Evolutionary conservation across 2,329 filamentous ascomycete species (phyloP), one percentile per base, ranked within the genome.

Genomic region (Paradendryphiella salina): DNA sequence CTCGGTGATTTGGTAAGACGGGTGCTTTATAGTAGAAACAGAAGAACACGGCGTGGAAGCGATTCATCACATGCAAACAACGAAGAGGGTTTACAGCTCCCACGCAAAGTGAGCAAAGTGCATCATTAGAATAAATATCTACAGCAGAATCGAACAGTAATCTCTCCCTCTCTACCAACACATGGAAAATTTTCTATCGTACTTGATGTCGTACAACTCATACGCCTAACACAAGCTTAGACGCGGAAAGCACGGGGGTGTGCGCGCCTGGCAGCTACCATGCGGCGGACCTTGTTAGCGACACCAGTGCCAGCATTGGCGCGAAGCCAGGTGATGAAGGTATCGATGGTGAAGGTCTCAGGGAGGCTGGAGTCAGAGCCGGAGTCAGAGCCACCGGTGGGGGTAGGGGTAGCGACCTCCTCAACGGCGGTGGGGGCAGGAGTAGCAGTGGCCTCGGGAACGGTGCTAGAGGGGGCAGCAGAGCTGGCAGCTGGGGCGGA

Each of bases 311-410:
- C 60, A 18, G 63, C 64, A 44, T 63, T 65, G 42, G 59, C 50
- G 52, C 64, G 59, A 45, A 72, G 60, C 66, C 66, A 71, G 5
- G 64, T 48, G 46, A 72, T 59, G 59, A 71, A 71, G 52, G 60
- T 59, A 45, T 69, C 60, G n/a, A 70, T 57, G 38, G 67, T 70
- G 59, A 70, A 71, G 46, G 60, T 53, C 56, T 68, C 42, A 8
- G 68, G 68, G 31, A 69, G 59, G 23, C 47, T 40, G 14, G 54
- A 50, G 38, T 38, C 46, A 46, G 59, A 52, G 33, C 51, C 51
- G 21, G 46, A 43, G 13, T 38, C 43, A 23, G 61, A 39, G 18
- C 56, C 50, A 38, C 60, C 26, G n/a, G 41, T 38, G n/a, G 60
- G 35, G 15, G 47, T 40, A 21, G 57, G 51, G 15, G 42, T 38